Base-by-base conservation (phyloP, 179 eudicot species). In the Nepenthes alata region DNA sequence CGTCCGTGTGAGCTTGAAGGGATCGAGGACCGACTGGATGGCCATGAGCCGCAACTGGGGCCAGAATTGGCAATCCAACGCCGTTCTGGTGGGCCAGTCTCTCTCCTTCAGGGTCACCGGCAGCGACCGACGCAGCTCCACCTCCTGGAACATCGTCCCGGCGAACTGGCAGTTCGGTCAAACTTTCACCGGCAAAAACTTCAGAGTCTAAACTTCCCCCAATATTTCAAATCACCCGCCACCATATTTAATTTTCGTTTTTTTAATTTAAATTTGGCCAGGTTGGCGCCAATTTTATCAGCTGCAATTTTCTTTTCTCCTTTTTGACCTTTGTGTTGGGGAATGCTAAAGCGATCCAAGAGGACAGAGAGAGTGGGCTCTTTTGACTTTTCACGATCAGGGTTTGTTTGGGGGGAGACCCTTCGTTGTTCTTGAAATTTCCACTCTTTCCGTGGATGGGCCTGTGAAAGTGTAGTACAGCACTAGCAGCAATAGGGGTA, bases 1-100 rank as follows among this genome's bases (percentile, higher is more conserved):
- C 14, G 76, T 71, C 62, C 80, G 68, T 65, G 86, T 73, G 0
- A 72, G 81, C 51, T 77, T 89, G 0, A 89, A 86, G 54, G 96
- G 96, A 0, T 35, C 94, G 3, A 80, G 48, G 61, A 86, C 96
- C 0, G 76, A 72, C 5, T 89, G 96, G 96, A 84, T 89, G 82
- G 72, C 78, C 59, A 72, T 89, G 94, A 86, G 94, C 74, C 75
- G 94, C 4, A 89, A 89, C 74, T 89, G 96, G 96, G 96, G 96
- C 1, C 96, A 89, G 55, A 89, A 89, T 39, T 89, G 96, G 96
- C 94, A 88, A 66, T 81, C 96, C 0, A 88, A 83, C 35, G 67
- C 86, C 0, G 84, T 80, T 4, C 56, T 88, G 47, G 80, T 76
- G 37, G 96, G 96, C 9, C 96, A 89, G 45, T 48, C 94, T 3